Percentiles rank a stretch among this genome's conserved stretches.
phyloP scores from a whole-genome alignment of 163 green algal genomes.

The Botryococcus braunii region DNA sequence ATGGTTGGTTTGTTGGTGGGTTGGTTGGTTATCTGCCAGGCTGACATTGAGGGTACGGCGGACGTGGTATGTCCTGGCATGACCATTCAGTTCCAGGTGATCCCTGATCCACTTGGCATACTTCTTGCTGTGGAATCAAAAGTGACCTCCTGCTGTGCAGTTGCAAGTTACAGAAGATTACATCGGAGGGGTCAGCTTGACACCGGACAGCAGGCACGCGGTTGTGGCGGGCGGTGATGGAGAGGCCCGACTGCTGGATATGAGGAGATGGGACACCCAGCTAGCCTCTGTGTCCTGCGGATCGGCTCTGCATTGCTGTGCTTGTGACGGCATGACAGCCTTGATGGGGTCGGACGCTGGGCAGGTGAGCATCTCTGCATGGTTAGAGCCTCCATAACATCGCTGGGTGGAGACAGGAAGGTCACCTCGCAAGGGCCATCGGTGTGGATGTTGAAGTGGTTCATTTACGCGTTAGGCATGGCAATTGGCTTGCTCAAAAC shows the following conservation, averaged over 20 bases:
- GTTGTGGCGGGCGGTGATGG: conserved; percentile 58
- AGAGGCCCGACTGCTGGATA: conserved; percentile 50
- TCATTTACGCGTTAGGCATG: neutral
- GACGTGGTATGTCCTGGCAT: neutral
- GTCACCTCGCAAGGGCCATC: neutral
- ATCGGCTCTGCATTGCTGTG: conserved; percentile 26
- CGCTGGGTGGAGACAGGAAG: neutral
- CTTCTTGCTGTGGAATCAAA: neutral
- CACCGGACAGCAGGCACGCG: conserved; percentile 25
- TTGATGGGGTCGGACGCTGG: conserved; percentile 5
- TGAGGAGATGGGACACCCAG: conserved; percentile 24
- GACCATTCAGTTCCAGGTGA: neutral
- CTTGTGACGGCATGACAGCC: conserved; percentile 1
- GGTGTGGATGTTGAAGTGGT: conserved; percentile 7
- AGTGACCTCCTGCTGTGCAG: conserved; percentile 5
- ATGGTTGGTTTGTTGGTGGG: neutral
- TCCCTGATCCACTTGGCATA: neutral
- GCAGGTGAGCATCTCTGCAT: conserved; percentile 1
- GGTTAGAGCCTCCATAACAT: neutral
- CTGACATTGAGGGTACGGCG: neutral
- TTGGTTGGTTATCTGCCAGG: neutral
- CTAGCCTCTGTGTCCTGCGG: conserved; percentile 25
- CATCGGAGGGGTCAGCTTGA: conserved; percentile 42
- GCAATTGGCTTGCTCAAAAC: neutral
- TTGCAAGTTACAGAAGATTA: conserved; percentile 36